Conservation (phyloP, 2,329 filamentous ascomycete species). For the Lachnellula willkommii region DNA sequence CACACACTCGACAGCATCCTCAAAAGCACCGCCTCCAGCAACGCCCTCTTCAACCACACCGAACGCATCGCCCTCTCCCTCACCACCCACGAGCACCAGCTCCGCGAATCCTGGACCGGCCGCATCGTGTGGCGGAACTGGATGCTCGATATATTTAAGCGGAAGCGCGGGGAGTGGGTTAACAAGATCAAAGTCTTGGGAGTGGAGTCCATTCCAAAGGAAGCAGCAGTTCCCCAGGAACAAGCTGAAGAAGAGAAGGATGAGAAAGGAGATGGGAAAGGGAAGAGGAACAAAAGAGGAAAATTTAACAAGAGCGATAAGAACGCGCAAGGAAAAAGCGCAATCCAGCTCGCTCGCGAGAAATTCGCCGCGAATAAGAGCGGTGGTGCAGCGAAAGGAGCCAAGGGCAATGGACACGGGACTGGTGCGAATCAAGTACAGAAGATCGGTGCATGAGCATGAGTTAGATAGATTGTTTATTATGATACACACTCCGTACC, state of each 20-base stretch:
- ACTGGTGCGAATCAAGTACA: conserved; percentile 12
- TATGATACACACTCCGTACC: background rate
- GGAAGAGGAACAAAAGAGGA: conserved; percentile 1
- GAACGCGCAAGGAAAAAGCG: conserved; percentile 17
- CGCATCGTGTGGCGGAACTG: conserved; percentile 69
- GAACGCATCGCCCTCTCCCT: conserved; percentile 63
- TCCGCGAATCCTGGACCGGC: conserved; percentile 61
- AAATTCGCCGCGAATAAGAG: conserved; percentile 27
- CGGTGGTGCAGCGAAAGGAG: background rate
- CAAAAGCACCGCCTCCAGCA: conserved; percentile 26
- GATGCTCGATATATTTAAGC: conserved; percentile 67
- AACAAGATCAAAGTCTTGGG: conserved; percentile 44
- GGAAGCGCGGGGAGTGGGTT: conserved; percentile 58
- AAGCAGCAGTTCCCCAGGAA: background rate
- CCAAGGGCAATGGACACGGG: conserved; percentile 6
- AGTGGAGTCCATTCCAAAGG: background rate
- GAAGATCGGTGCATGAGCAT: background rate
- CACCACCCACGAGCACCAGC: conserved; percentile 48
- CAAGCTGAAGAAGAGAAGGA: conserved; percentile 6
- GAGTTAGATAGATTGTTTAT: background rate
- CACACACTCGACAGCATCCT: conserved; percentile 65
- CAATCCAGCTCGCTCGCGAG: conserved; percentile 29
- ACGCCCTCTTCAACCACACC: conserved; percentile 55
- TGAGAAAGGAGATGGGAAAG: conserved; percentile 6
- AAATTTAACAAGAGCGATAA: conserved; percentile 6